Conservation (phyloP, 768 basidiomycete genomes). For the Mycena olivaceomarginata region DNA sequence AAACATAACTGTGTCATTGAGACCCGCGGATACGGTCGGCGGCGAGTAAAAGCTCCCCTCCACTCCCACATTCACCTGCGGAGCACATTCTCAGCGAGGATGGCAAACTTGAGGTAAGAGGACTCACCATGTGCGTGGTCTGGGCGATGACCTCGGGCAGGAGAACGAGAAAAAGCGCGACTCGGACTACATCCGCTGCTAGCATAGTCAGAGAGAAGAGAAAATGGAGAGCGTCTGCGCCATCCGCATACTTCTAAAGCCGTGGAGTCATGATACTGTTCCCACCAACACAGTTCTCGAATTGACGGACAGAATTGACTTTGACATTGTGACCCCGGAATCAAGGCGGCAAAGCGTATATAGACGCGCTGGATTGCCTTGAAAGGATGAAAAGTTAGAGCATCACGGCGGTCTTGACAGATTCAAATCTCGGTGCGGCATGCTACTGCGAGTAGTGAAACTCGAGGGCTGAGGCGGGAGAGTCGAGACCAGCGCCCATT, state of each 20-base stretch:
- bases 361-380: neutral
- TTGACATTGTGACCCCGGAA: neutral
- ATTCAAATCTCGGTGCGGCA: neutral
- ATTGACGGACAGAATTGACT: neutral
- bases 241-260: neutral
- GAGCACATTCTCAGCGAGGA: neutral
- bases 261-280: constrained; percentile 6
- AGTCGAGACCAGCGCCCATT: no score
- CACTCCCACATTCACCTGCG: constrained; percentile 62
- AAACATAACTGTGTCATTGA: constrained; percentile 61
- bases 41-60: constrained; percentile 65
- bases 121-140: constrained; percentile 36
- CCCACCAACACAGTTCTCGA: neutral
- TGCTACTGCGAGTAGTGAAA: neutral
- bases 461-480: no score
- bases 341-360: neutral
- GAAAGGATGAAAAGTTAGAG: constrained; percentile 8
- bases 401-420: constrained; percentile 5
- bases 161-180: constrained; percentile 2
- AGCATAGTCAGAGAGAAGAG: constrained; percentile 2
- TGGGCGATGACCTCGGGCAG: constrained; percentile 10
- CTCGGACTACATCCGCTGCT: neutral
- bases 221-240: neutral
- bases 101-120: no score
- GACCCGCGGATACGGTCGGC: constrained; percentile 50